phyloP scores from a whole-genome alignment of 2,329 filamentous ascomycete species.

The Trichophyton equinum region DNA sequence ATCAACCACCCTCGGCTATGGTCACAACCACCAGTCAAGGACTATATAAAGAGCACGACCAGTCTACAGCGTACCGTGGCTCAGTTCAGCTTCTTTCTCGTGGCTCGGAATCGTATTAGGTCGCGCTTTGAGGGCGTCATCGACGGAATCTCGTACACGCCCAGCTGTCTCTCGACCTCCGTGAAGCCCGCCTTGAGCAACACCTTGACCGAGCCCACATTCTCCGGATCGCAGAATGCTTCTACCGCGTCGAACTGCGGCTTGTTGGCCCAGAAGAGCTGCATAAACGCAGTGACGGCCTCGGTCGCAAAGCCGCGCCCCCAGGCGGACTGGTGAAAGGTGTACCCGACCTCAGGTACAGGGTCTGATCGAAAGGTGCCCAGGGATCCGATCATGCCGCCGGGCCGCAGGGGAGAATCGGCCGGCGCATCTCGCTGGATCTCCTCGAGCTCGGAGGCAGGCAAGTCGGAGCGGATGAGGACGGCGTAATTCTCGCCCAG shows the following conservation, averaged over 20 bases:
- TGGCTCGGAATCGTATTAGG: background rate
- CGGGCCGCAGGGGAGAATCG: background rate
- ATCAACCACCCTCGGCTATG: too few relatives aligned
- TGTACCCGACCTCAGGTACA: background rate
- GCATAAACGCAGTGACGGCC: background rate
- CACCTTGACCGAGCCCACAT: background rate
- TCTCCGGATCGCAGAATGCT: background rate
- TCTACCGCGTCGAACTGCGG: background rate
- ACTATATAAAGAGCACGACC: too few relatives aligned
- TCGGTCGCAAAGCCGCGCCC: slow-evolving; percentile 1
- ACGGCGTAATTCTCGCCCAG: background rate
- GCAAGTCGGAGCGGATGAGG: background rate
- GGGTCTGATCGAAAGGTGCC: background rate
- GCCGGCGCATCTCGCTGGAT: background rate
- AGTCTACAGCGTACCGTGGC: background rate
- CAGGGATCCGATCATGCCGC: background rate
- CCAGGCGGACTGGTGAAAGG: slow-evolving; percentile 1
- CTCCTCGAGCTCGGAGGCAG: background rate
- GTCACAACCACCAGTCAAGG: too few relatives aligned
- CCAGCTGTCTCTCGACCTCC: background rate
- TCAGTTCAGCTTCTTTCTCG: background rate
- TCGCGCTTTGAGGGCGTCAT: background rate
- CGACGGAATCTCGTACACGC: background rate
- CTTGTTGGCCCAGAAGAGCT: slow-evolving; percentile 1
- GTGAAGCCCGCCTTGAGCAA: background rate